Base-by-base conservation (phyloP, 2,329 filamentous ascomycete genomes). In the Neonectria sp. region DNA sequence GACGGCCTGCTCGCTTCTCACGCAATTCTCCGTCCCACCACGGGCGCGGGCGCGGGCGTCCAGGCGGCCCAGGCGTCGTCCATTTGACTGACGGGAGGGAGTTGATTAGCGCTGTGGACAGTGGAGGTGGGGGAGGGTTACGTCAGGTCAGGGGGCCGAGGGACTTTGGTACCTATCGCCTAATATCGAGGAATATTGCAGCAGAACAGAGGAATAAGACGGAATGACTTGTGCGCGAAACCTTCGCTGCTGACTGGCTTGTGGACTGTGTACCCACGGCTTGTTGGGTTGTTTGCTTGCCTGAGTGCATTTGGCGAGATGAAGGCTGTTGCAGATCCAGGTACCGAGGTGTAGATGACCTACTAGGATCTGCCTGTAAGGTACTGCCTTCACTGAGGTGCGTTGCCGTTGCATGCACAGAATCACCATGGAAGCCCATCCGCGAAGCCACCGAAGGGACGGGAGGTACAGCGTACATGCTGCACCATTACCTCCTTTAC, bases 251-350 rank as follows among this genome's bases (percentile, higher is more conserved):
- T 21, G 40, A 12, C 40, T 24, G 11, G n/a, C n/a, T 45, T 4
- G 40, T 45, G 40, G 2, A 24, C 37, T 40, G 7, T 13, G 35
- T 9, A 13, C 33, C 8, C 33, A 35, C 33, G 33, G 33, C 33
- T 13, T 12, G 11, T 35, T 35, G 33, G 33, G 33, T 8, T 40
- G 15, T 40, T n/a, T 40, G 37, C 17, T 40, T 40, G 37, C 37
- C 13, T 40, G 40, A 7, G 9, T 21, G n/a, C n/a, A 45, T 45
- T 45, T 45, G 40, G 40, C 40, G 40, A 45, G 40, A 45, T 45
- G 40, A 45, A 45, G n/a, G n/a, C n/a, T 24, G 40, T 45, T 45
- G 40, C 40, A 45, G 40, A 45, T 45, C n/a, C n/a, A 24, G 40
- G 40, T 45, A n/a, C n/a, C 40, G n/a, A 45, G 40, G n/a, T 45